Evolutionary conservation across 257 asterid species (phyloP).

Genomic region (Solanum habrochaites): DNA sequence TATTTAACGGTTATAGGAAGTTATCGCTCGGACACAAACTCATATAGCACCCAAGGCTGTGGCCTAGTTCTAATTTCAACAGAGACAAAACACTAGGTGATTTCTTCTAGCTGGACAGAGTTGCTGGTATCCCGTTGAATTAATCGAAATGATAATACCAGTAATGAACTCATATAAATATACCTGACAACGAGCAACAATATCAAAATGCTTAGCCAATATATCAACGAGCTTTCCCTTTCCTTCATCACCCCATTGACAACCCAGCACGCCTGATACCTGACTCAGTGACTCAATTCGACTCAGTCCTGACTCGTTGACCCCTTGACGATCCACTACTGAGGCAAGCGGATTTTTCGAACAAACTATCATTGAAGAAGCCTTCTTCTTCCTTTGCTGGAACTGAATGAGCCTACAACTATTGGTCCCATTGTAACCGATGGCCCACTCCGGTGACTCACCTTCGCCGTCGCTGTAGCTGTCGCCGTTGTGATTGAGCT

Average conservation of each 20-base stretch:
- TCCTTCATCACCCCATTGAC: conserved; percentile 99
- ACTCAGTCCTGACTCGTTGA: conserved; percentile 17
- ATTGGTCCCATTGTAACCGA: conserved; percentile 11
- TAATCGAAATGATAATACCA: neutral
- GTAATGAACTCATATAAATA: neutral
- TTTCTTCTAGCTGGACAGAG: neutral
- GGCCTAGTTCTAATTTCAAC: neutral
- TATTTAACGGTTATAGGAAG: neutral
- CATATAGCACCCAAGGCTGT: neutral
- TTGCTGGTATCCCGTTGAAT: neutral
- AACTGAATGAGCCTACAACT: neutral
- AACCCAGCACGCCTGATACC: conserved; percentile 90
- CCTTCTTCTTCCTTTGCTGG: neutral
- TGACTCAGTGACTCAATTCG: conserved; percentile 78
- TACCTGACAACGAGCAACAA: conserved; percentile 99
- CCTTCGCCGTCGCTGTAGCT: neutral
- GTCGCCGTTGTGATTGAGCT: conserved; percentile 16
- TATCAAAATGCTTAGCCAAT: conserved; percentile 75
- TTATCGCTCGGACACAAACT: neutral
- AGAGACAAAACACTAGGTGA: neutral
- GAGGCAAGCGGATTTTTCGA: conserved; percentile 20
- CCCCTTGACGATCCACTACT: conserved; percentile 6
- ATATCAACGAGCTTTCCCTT: conserved; percentile 94
- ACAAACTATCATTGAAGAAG: conserved; percentile 8
- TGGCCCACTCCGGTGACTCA: neutral